phyloP scores from a whole-genome alignment of 2,329 filamentous ascomycete genomes.

The Trichoderma endophyticum region DNA sequence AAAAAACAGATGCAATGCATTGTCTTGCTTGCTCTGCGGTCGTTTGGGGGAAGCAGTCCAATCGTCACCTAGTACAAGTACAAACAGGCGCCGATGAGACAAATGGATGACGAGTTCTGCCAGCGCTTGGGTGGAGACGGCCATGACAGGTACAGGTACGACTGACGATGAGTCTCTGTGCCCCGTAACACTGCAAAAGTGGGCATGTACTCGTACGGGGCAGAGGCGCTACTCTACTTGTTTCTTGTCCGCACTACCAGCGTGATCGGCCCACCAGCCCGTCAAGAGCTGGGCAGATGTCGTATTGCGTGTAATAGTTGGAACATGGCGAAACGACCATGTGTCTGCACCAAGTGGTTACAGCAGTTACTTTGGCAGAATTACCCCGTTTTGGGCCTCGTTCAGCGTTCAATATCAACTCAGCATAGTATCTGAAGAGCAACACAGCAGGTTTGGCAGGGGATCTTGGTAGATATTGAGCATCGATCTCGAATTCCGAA shows the following conservation, averaged over 20 bases:
- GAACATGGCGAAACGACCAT: not conserved
- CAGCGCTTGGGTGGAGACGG: conserved; percentile 6
- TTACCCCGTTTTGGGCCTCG: no score
- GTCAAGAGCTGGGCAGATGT: not conserved
- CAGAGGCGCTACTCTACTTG: not conserved
- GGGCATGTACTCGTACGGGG: not conserved
- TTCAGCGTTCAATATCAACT: not conserved
- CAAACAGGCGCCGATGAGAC: not conserved
- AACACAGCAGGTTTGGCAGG: not conserved
- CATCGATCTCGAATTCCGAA: conserved; percentile 16
- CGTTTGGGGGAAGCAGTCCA: not conserved
- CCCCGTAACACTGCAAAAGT: not conserved
- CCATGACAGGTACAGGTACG: not conserved
- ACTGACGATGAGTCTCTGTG: not conserved
- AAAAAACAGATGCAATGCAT: not conserved
- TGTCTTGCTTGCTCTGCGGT: not conserved
- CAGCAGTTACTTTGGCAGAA: not conserved
- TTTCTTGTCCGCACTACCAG: not conserved
- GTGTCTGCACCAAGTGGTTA: not conserved
- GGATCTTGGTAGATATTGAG: conserved; percentile 11
- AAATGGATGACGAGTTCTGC: conserved; percentile 8
- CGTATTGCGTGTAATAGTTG: not conserved
- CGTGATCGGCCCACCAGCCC: conserved; percentile 16
- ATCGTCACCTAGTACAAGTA: not conserved
- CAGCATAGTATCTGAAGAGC: not conserved